phyloP scores from a whole-genome alignment of 495 filamentous ascomycete species.

The Choiromyces venosus region DNA sequence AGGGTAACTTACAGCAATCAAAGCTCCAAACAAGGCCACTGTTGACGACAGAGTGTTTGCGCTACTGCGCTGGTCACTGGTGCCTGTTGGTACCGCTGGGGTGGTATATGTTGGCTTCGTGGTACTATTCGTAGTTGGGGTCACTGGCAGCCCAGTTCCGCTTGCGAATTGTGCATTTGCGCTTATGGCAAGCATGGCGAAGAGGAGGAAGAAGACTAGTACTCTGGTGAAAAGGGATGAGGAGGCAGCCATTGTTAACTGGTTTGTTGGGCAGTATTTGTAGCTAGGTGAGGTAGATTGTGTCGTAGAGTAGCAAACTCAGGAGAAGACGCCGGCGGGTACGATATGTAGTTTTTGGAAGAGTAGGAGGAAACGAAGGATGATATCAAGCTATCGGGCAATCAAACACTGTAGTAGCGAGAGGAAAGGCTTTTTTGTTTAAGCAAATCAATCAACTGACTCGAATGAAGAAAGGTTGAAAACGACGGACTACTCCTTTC shows the following conservation, averaged over 20 bases:
- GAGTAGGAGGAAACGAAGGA: not conserved
- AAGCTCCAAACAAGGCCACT: conserved; percentile 38
- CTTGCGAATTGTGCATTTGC: not conserved
- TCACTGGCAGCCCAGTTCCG: not conserved
- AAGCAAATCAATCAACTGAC: conserved; percentile 4
- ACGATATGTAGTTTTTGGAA: not conserved
- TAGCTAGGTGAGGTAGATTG: not conserved
- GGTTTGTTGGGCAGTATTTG: not conserved
- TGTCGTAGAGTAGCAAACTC: not conserved
- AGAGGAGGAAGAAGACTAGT: conserved; percentile 23
- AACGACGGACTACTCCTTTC: not conserved
- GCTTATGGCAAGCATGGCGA: conserved; percentile 12
- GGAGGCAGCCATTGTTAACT: conserved; percentile 29
- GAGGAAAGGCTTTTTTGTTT: not conserved
- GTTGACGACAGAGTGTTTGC: conserved; percentile 38
- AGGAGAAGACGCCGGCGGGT: not conserved
- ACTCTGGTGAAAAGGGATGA: conserved; percentile 9
- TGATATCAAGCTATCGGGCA: not conserved
- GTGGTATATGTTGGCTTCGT: conserved; percentile 5
- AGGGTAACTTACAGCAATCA: conserved; percentile 37
- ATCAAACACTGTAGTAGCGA: not conserved
- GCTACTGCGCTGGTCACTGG: conserved; percentile 27
- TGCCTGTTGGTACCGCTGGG: conserved; percentile 10
- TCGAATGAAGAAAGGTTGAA: not conserved
- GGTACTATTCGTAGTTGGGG: not conserved